Base-by-base conservation (phyloP, 345 rosid genomes). In the Noccaea bulbosa region DNA sequence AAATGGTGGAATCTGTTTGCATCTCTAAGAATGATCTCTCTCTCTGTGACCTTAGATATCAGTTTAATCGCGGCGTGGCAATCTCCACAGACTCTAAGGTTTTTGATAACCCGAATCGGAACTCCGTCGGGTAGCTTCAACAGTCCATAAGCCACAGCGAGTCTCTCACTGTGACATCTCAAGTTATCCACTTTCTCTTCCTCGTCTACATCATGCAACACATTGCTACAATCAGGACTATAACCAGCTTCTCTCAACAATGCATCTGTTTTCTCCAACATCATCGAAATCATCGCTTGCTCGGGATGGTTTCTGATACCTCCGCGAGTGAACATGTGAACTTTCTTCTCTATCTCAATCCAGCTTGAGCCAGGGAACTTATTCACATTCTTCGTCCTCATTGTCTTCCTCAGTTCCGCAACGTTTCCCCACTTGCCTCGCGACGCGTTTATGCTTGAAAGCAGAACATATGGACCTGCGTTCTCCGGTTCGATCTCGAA, bases 321-420 rank as follows among this genome's bases (percentile, higher is more conserved):
- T 57, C 87, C 87, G 11, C 90, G 87, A 30, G 84, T 84, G 75
- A 92, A 92, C 85, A 79, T 77, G 66, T 87, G 96, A 27, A 87
- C 87, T 71, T 73, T 75, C 65, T 86, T 92, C 56, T 83, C 86
- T 11, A 81, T 67, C 45, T 87, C 94, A 60, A 85, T 85, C 96
- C 94, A 86, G 62, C 94, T 89, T 77, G 90, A 89, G 32, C 98
- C 91, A 33, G 94, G 91, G n/a, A 82, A 79, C 75, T 87, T 92
- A 57, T 70, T 81, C 44, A 87, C 81, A 41, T 78, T 80, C 63
- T 61, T 83, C 12, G 60, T 68, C 78, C 85, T 81, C 88, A 86
- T 86, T 24, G 44, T 76, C 64, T 63, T 84, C 33, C 98, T 86
- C 57, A 84, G 54, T 9, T 81, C 84, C 0, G 87, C 81, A 33